phyloP scores from a whole-genome alignment of 768 basidiomycete genomes.

The Mycena latifolia region DNA sequence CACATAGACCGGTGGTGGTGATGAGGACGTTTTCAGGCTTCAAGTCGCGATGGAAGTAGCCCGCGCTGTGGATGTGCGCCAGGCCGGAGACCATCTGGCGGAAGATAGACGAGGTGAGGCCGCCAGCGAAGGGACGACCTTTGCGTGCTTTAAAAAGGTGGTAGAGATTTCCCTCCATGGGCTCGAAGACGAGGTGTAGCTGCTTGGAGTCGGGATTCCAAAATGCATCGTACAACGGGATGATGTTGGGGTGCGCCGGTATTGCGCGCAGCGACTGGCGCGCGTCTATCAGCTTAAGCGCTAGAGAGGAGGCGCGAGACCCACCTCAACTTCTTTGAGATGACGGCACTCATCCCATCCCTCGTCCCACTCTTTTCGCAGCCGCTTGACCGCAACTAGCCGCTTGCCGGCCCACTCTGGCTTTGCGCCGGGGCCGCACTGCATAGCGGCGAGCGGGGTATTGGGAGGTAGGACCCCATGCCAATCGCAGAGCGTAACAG shows the following conservation, averaged over 20 bases:
- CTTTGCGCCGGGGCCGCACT: conserved; percentile 90
- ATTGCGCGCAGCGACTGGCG: neutral
- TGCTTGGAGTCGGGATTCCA: conserved; percentile 94
- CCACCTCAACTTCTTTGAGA: neutral
- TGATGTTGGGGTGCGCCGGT: neutral
- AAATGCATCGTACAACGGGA: conserved; percentile 25
- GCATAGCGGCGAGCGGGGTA: conserved; percentile 94
- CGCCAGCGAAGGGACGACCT: conserved; percentile 94
- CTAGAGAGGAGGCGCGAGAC: neutral
- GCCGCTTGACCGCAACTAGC: conserved; percentile 96
- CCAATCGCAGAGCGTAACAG: conserved; percentile 99
- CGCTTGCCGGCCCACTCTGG: conserved; percentile 96
- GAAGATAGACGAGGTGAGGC: conserved; percentile 95
- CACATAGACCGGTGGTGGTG: conserved; percentile 94
- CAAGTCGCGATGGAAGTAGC: conserved; percentile 99
- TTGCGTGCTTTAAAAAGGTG: conserved; percentile 98
- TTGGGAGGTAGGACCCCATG: conserved; percentile 94
- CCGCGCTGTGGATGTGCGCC: conserved; percentile 90
- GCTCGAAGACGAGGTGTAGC: conserved; percentile 99
- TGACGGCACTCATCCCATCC: neutral
- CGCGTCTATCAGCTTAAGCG: too few species aligned
- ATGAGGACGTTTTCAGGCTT: conserved; percentile 99
- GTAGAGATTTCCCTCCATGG: conserved; percentile 99
- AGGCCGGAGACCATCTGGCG: conserved; percentile 91
- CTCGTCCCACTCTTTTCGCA: conserved; percentile 45